Evolutionary conservation across 2,329 filamentous ascomycete genomes (phyloP).

Genomic region (Cordyceps cicadae): DNA sequence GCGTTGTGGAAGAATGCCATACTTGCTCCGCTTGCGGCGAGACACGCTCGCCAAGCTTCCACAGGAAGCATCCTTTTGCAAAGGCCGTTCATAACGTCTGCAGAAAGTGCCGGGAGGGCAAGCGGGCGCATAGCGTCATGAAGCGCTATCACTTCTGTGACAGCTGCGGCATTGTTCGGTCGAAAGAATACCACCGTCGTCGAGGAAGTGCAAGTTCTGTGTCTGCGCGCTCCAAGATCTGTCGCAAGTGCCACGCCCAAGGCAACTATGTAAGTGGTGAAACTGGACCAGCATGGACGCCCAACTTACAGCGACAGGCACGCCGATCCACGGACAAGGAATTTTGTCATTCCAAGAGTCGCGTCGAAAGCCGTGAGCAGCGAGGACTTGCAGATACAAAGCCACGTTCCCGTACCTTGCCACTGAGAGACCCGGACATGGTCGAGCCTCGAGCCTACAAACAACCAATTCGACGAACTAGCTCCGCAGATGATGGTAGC

Average conservation of each 20-base stretch:
- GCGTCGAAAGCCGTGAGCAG: neutral
- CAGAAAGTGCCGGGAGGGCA: slow-evolving; percentile 24
- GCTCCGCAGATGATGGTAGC: neutral
- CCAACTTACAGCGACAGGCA: neutral
- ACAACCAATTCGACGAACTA: neutral
- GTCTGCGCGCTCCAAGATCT: neutral
- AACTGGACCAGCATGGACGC: neutral
- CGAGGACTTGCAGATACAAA: neutral
- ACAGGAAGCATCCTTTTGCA: slow-evolving; percentile 25
- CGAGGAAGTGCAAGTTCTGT: neutral
- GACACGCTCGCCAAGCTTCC: slow-evolving; percentile 27
- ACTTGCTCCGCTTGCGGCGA: slow-evolving; percentile 30
- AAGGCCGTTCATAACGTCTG: slow-evolving; percentile 28
- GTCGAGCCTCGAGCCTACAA: neutral
- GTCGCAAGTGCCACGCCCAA: slow-evolving; percentile 1
- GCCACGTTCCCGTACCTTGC: neutral
- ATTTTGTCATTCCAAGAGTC: neutral
- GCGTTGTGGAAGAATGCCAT: slow-evolving; percentile 17
- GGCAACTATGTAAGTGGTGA: neutral
- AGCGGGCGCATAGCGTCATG: slow-evolving; percentile 17
- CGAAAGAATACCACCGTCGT: slow-evolving; percentile 27
- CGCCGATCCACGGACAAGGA: neutral
- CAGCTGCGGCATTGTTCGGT: slow-evolving; percentile 32
- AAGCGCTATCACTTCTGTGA: slow-evolving; percentile 33
- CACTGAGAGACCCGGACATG: neutral